Evolutionary conservation across 1,139 yeast species (phyloP).

Genomic region (Blastobotrys niveus): DNA sequence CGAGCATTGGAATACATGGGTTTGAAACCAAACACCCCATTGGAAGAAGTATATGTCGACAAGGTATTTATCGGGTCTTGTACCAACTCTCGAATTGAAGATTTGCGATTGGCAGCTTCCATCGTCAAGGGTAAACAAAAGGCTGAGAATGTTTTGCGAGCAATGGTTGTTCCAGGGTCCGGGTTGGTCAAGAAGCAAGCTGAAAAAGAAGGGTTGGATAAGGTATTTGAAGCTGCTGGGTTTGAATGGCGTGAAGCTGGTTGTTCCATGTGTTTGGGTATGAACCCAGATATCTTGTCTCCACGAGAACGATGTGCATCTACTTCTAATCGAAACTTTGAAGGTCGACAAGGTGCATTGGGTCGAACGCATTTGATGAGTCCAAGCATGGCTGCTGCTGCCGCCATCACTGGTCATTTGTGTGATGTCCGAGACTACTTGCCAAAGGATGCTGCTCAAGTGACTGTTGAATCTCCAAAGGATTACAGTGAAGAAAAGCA

Average conservation of each 20-base stretch:
- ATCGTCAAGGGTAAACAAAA: slow-evolving; percentile 88
- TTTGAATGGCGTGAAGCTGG: slow-evolving; percentile 99
- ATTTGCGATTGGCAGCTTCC: slow-evolving; percentile 88
- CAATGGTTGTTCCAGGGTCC: slow-evolving; percentile 94
- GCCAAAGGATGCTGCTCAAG: slow-evolving; percentile 57
- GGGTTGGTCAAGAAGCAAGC: slow-evolving; percentile 92
- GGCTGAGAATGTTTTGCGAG: slow-evolving; percentile 75
- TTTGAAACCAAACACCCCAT: slow-evolving; percentile 72
- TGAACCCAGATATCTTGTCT: slow-evolving; percentile 94
- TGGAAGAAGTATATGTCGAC: slow-evolving; percentile 67
- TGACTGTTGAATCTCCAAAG: slow-evolving; percentile 51
- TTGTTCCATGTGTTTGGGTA: slow-evolving; percentile 98
- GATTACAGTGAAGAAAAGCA: slow-evolving; percentile 69
- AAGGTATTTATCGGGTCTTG: slow-evolving; percentile 97
- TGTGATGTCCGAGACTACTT: slow-evolving; percentile 82
- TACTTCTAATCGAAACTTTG: slow-evolving; percentile 96
- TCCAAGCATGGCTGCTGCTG: slow-evolving; percentile 99
- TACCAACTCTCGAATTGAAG: slow-evolving; percentile 96
- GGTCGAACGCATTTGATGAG: slow-evolving; percentile 98
- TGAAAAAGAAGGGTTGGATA: slow-evolving; percentile 88
- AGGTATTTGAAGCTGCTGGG: slow-evolving; percentile 85
- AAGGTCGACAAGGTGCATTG: slow-evolving; percentile 96
- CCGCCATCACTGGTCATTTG: slow-evolving; percentile 87
- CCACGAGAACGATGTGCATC: slow-evolving; percentile 98
- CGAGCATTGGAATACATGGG: slow-evolving; percentile 93